These are phyloP conservation scores for Xylaria longipes DNA, from an alignment of 495 filamentous ascomycete genomes.

Conservation along the genomic window DNA sequence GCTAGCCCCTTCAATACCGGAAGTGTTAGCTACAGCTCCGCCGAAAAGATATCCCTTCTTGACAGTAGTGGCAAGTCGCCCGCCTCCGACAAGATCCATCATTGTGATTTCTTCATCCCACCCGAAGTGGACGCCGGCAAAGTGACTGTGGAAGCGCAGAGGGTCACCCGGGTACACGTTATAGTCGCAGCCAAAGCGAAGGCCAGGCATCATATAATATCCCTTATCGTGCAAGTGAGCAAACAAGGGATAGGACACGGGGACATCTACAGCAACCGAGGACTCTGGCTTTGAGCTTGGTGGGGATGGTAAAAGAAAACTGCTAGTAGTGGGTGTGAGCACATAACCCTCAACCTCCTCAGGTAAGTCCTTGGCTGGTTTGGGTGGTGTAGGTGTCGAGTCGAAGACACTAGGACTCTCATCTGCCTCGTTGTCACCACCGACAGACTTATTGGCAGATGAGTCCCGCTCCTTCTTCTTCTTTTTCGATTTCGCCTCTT, in stretches of 20 bases:
- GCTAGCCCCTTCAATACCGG: conserved; percentile 25
- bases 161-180: conserved; percentile 95
- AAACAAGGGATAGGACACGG: conserved; percentile 65
- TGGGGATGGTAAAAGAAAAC: conserved; percentile 33
- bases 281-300: conserved; percentile 3
- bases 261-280: conserved; percentile 30
- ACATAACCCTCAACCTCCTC: conserved; percentile 26
- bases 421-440: conserved; percentile 30
- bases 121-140: conserved; percentile 74
- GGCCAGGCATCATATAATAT: conserved; percentile 88
- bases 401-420: conserved; percentile 55
- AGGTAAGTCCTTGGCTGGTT: conserved; percentile 5
- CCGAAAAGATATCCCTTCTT: conserved; percentile 95
- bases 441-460: neutral
- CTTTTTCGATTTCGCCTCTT: conserved; percentile 42
- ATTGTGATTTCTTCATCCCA: conserved; percentile 89
- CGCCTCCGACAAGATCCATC: conserved; percentile 82
- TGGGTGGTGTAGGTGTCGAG: conserved; percentile 29
- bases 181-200: conserved; percentile 94
- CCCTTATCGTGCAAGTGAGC: conserved; percentile 76
- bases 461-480: conserved; percentile 42
- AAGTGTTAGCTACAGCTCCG: conserved; percentile 48
- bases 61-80: conserved; percentile 87
- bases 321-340: conserved; percentile 43
- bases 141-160: conserved; percentile 92